Percentiles rank a stretch among this genome's conserved stretches.
phyloP scores from a whole-genome alignment of 305 asterid genomes.

The Rubia peregrina region DNA sequence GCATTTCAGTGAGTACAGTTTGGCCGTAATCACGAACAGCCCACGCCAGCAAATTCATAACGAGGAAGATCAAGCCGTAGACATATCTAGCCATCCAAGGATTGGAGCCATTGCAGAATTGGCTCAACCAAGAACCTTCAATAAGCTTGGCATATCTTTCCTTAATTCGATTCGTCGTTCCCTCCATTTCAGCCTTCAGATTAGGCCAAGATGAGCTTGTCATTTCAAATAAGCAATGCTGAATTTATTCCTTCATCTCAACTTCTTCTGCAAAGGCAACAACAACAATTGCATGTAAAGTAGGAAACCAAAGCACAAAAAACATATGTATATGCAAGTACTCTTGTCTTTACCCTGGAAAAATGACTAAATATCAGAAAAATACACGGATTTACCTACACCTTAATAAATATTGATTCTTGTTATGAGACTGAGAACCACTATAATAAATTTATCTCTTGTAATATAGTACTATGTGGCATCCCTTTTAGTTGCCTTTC shows the following conservation, averaged over 20 bases:
- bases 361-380: background rate
- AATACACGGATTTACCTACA: conserved; percentile 1
- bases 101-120: conserved; percentile 42
- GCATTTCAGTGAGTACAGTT: conserved; percentile 30
- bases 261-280: conserved; percentile 35
- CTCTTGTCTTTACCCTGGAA: background rate
- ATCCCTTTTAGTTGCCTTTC: background rate
- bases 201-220: conserved; percentile 14
- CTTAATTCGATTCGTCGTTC: conserved; percentile 18
- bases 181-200: conserved; percentile 29
- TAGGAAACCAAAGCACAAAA: background rate
- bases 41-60: conserved; percentile 45
- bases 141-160: conserved; percentile 30
- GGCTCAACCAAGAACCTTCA: conserved; percentile 43
- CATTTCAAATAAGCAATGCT: conserved; percentile 18
- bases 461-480: conserved; percentile 9
- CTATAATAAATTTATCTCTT: background rate
- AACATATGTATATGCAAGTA: background rate
- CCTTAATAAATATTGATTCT: background rate
- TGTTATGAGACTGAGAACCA: background rate
- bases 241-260: conserved; percentile 18
- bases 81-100: conserved; percentile 61
- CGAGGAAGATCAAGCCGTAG: conserved; percentile 36
- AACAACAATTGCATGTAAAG: conserved; percentile 12
- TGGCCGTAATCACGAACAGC: conserved; percentile 50